Evolutionary conservation across 352 stramenopile genomes (phyloP).

Genomic region (Pythium periplocum): DNA sequence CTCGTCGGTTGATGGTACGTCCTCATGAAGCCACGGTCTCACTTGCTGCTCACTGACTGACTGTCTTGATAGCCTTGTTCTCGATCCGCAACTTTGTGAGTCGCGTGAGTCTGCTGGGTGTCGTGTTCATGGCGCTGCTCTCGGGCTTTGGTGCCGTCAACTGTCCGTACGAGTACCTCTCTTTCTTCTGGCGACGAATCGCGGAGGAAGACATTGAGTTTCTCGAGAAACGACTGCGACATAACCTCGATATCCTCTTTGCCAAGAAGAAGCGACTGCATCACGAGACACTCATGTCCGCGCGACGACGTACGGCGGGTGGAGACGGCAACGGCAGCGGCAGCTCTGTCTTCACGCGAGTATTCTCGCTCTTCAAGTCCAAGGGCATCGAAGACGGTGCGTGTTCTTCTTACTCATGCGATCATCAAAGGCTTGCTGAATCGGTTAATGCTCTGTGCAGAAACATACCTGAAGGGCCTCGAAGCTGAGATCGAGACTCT

Average conservation of each 20-base stretch:
- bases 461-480: constrained; percentile 63
- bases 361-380: constrained; percentile 25
- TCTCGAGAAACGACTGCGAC: constrained; percentile 67
- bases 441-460: constrained; percentile 9
- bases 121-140: constrained; percentile 79
- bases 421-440: too few species aligned
- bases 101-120: constrained; percentile 70
- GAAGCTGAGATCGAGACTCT: constrained; percentile 69
- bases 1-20: too few species aligned
- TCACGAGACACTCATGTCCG: constrained; percentile 37
- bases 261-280: constrained; percentile 78
- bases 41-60: too few species aligned
- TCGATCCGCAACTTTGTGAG: constrained; percentile 81
- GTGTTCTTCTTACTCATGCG: background rate
- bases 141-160: constrained; percentile 82
- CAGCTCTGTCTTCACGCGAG: constrained; percentile 27
- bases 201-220: constrained; percentile 81
- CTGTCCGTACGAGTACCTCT: constrained; percentile 83
- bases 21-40: too few species aligned
- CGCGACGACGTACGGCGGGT: constrained; percentile 14
- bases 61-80: constrained; percentile 38
- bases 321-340: constrained; percentile 11
- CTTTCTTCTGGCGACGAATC: constrained; percentile 73
- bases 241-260: constrained; percentile 79
- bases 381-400: constrained; percentile 19